Evolutionary conservation across 1,284 basidiomycete genomes (phyloP).

Genomic region (Rhodotorula sp.): DNA sequence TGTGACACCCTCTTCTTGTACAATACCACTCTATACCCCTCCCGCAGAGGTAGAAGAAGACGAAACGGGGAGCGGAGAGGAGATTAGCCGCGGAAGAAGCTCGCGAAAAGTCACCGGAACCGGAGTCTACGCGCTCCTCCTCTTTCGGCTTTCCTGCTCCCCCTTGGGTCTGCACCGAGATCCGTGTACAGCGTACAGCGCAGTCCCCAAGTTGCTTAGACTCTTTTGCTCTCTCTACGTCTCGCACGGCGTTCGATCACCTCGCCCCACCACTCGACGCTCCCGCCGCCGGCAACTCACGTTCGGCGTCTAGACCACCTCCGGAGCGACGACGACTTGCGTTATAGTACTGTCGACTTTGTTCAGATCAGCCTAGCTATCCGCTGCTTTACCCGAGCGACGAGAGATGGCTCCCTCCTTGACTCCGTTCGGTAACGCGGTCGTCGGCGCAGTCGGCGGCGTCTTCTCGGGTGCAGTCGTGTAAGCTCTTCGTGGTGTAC

Average conservation of each 20-base stretch:
- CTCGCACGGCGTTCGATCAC: too few species aligned
- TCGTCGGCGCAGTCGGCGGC: constrained; percentile 91
- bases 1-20: neutral
- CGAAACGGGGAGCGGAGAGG: neutral
- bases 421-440: constrained; percentile 81
- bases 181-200: too few species aligned
- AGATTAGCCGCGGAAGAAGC: neutral
- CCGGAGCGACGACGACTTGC: neutral
- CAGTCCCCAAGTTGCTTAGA: too few species aligned
- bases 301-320: neutral
- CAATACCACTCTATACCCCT: neutral
- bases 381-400: neutral
- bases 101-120: neutral
- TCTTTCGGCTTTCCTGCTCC: too few species aligned
- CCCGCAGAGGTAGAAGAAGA: too few species aligned
- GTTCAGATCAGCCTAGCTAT: neutral
- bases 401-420: constrained; percentile 17
- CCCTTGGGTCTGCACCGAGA: too few species aligned
- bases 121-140: too few species aligned
- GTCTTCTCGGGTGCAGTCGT: constrained; percentile 75
- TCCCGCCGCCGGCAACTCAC: too few species aligned
- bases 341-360: neutral
- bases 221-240: too few species aligned
- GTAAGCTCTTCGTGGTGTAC: constrained; percentile 57
- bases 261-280: too few species aligned